Base-by-base conservation (phyloP, 768 basidiomycete genomes). In the Pulveroboletus sp. region DNA sequence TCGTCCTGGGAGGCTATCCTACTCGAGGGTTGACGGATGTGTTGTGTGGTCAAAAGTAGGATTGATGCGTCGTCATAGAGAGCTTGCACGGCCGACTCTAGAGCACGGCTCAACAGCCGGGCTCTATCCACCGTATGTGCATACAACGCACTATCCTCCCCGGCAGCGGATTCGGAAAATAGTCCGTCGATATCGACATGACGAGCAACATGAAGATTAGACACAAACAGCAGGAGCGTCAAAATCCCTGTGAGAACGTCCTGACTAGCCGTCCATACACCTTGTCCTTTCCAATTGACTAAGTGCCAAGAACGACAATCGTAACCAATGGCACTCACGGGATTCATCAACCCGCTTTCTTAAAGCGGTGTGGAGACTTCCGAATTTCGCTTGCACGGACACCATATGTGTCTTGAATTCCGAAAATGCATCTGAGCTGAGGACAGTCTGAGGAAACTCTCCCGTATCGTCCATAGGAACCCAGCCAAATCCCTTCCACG, bases 401-500 rank as follows among this genome's bases (percentile, higher is more conserved):
- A 68, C 68, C 48, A 80, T 67, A 33, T 74, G 68, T 3, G 69
- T 57, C 53, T 71, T 75, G 57, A 89, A 66, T 49, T 86, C 82
- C 11, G 69, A 66, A 43, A 85, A 70, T 24, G 80, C 73, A 18
- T 81, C 79, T 2, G 74, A 64, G 17, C 75, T 71, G 46, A 89
- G 67, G 33, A 72, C 59, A 41, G 73, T 74, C 57, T 70, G 69
- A 15, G 81, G 78, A 28, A 63, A 64, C 28, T 74, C 74, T 17
- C 73, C 71, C 7, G 76, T 73, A 28, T 77, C 76, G 35, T 77
- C 76, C 39, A 77, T 63, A 24, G 79, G 73, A 37, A 87, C 79
- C 77, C 85, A 93, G 31, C 92, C 93, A 56, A 90, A 89, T 11
- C 89, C 92, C 57, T 82, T 87, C 91, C 91, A 93, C 18, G 73